Base-by-base conservation (phyloP, 208 protist species). In the Acanthamoeba royreba region DNA sequence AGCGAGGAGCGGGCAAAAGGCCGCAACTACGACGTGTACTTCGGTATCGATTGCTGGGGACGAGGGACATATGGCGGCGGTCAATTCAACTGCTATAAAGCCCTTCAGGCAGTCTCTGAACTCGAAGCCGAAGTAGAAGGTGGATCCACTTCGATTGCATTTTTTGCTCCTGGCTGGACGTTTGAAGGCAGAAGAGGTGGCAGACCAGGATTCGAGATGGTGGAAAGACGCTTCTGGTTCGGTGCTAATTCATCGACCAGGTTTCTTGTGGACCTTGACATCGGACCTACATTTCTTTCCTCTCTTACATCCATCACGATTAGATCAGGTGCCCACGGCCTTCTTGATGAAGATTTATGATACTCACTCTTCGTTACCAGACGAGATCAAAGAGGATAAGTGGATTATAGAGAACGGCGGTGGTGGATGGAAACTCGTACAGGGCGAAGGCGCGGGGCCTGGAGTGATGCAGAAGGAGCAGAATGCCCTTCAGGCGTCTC, bases 141-240 rank as follows among this genome's bases (percentile, higher is more conserved):
- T 0, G 69, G 66, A 9, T 69, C 95, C 9, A 95, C 98, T 35
- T 98, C 97, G 3, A 95, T 97, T 0, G 98, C 97, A 7, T 93
- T 99, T 42, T 99, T 99, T 92, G 98, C 98, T 7, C 97, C 98
- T 17, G 97, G 92, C 2, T 99, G 97, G 98, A 98, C 97, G 47
- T 95, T 96, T 77, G 98, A 98, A 53, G 79, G 92, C 92, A 38
- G 79, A 31, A 94, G 43, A 22, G 92, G 74, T 19, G 88, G 66
- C 9, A 22, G 63, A 47, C 40, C 19, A 46, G 61, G 55, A 25
- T 93, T 81, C 46, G 88, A 93, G 55, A 9, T 38, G 11, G 66
- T 93, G 17, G 88, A 93, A 31, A 79, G 45, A 8, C 66, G 55
- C 0, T 93, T 93, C 46, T 93, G 88, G 88, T 28, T 93, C 22